Percentiles rank a stretch among this genome's conserved stretches.
Conservation (phyloP, 805 yeast species). For the Scheffersomyces coipomensis region DNA sequence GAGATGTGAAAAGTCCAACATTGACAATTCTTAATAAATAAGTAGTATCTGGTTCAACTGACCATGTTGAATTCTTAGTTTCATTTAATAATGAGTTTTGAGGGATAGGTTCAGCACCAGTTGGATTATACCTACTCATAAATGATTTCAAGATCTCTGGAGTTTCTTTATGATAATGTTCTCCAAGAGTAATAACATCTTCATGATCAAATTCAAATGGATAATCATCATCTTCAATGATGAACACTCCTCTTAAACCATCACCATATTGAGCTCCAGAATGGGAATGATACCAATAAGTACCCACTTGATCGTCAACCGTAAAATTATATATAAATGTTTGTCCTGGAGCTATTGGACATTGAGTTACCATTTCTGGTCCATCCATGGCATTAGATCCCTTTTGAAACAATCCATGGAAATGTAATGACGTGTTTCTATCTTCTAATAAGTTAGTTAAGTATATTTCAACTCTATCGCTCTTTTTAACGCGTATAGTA, state of each 20-base stretch:
- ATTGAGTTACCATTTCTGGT: slow-evolving; percentile 45
- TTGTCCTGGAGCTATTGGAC: slow-evolving; percentile 42
- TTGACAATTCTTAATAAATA: slow-evolving; percentile 80
- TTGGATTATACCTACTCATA: slow-evolving; percentile 78
- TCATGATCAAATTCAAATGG: slow-evolving; percentile 79
- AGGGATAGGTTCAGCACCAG: slow-evolving; percentile 98
- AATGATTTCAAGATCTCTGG: slow-evolving; percentile 54
- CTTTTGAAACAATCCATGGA: slow-evolving; percentile 44
- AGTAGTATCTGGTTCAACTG: slow-evolving; percentile 80
- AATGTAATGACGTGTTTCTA: slow-evolving; percentile 40
- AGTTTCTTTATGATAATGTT: slow-evolving; percentile 81
- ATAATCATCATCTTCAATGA: slow-evolving; percentile 47
- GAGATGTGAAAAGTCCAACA: slow-evolving; percentile 89
- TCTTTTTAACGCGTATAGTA: slow-evolving; percentile 30
- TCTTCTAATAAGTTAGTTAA: slow-evolving; percentile 32
- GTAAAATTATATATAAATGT: slow-evolving; percentile 39
- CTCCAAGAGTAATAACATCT: slow-evolving; percentile 62
- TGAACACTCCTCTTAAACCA: slow-evolving; percentile 68
- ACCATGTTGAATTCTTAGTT: slow-evolving; percentile 72
- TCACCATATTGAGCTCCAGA: slow-evolving; percentile 76
- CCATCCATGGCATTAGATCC: slow-evolving; percentile 44
- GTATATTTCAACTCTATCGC: slow-evolving; percentile 41
- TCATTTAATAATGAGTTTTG: slow-evolving; percentile 77
- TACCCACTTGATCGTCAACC: slow-evolving; percentile 33
- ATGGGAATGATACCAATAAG: slow-evolving; percentile 77